Evolutionary conservation across 495 filamentous ascomycete genomes (phyloP).

Genomic region (Podospora pseudocomata): DNA sequence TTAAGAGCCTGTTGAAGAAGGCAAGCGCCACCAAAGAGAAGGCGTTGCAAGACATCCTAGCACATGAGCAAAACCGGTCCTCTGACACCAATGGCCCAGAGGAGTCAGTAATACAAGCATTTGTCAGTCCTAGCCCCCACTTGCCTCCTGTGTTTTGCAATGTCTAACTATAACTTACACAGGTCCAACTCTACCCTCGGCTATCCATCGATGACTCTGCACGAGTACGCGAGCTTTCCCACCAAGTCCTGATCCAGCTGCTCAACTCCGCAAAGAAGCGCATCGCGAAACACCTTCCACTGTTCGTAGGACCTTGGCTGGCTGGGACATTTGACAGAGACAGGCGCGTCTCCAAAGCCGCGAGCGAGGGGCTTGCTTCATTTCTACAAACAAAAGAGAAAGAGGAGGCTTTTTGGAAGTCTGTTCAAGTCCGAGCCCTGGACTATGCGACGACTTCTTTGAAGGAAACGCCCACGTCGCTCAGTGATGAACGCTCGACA

Average conservation of each 20-base stretch:
- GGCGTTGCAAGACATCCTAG: slow-evolving; percentile 79
- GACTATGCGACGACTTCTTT: slow-evolving; percentile 77
- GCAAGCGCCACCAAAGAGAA: slow-evolving; percentile 91
- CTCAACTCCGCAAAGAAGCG: slow-evolving; percentile 70
- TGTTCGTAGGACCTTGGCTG: slow-evolving; percentile 80
- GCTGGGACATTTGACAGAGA: slow-evolving; percentile 85
- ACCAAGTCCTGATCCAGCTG: slow-evolving; percentile 69
- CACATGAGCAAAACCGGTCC: slow-evolving; percentile 51
- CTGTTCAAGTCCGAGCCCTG: slow-evolving; percentile 70
- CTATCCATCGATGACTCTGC: slow-evolving; percentile 81
- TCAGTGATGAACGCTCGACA: slow-evolving; percentile 83
- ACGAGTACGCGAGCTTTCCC: slow-evolving; percentile 81
- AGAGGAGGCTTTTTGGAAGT: slow-evolving; percentile 65
- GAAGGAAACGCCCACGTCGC: slow-evolving; percentile 69
- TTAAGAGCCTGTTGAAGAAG: slow-evolving; percentile 90
- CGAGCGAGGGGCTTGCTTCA: slow-evolving; percentile 65
- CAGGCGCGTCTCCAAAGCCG: slow-evolving; percentile 63
- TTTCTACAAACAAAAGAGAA: slow-evolving; percentile 81
- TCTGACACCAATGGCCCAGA: slow-evolving; percentile 58
- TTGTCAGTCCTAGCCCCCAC: slow-evolving; percentile 57
- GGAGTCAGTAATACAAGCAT: slow-evolving; percentile 75
- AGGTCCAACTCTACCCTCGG: slow-evolving; percentile 84
- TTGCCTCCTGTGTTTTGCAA: neutral
- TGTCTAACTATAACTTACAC: slow-evolving; percentile 19
- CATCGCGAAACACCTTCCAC: slow-evolving; percentile 70